Evolutionary conservation across 106 monocot genomes (phyloP).

Genomic region (Phalaenopsis equestris): DNA sequence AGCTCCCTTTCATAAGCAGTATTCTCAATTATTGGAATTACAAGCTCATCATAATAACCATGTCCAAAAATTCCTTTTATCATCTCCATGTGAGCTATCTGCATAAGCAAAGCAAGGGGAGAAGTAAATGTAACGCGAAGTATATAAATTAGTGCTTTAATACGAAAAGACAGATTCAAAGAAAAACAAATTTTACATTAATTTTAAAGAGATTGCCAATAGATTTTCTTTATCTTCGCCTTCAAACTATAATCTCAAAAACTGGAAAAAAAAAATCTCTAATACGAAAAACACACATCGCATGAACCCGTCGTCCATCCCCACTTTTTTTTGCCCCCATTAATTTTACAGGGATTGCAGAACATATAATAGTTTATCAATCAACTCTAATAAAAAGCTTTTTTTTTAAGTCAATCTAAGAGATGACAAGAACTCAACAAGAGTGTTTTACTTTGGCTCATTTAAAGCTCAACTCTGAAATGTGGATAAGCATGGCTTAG

Average conservation of each 20-base stretch:
- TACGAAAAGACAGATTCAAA: background rate
- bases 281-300: too few relatives aligned
- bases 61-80: conserved; percentile 96
- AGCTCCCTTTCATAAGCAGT: conserved; percentile 87
- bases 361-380: background rate
- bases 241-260: background rate
- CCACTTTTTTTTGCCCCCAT: background rate
- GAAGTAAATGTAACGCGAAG: background rate
- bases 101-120: conserved; percentile 15
- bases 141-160: background rate
- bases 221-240: background rate
- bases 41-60: conserved; percentile 90
- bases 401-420: background rate
- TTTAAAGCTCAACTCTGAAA: background rate
- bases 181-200: background rate
- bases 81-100: conserved; percentile 99
- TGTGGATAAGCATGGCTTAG: background rate
- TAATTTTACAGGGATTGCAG: background rate
- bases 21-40: conserved; percentile 96
- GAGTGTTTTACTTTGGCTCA: background rate
- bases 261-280: too few relatives aligned
- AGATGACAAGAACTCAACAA: background rate
- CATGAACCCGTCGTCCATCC: too few relatives aligned
- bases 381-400: background rate
- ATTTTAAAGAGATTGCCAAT: background rate